phyloP scores from a whole-genome alignment of 305 asterid genomes.

The Solanum hybrid region DNA sequence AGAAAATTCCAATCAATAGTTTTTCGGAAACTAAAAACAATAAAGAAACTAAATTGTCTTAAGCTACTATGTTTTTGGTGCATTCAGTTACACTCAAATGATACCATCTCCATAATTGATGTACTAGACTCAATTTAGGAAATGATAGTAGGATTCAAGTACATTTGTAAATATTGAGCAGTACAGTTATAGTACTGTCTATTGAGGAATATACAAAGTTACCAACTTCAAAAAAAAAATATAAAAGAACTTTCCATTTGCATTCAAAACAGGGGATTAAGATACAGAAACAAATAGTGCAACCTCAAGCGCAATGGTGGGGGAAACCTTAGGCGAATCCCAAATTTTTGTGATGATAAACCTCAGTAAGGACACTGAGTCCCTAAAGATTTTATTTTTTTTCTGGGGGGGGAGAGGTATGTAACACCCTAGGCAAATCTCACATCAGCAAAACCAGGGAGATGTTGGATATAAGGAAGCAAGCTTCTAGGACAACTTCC shows the following conservation, averaged over 20 bases:
- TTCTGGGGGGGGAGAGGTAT: not conserved
- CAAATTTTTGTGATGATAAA: not conserved
- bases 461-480: not conserved
- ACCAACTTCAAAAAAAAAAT: too few species aligned
- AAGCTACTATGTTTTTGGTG: not conserved
- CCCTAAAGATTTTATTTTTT: not conserved
- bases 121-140: not conserved
- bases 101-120: not conserved
- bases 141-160: not conserved
- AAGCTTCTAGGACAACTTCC: not conserved
- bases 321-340: not conserved
- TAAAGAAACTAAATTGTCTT: not conserved
- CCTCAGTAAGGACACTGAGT: not conserved
- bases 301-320: not conserved
- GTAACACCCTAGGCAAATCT: not conserved
- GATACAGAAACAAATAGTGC: not conserved
- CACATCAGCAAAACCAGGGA: not conserved
- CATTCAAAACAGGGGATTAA: not conserved
- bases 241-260: not conserved
- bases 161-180: not conserved
- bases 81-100: not conserved
- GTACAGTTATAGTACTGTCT: not conserved
- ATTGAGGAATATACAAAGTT: not conserved
- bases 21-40: not conserved
- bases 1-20: not conserved